Base-by-base conservation (phyloP, 2,329 filamentous ascomycete species). In the Ascochyta pisi region DNA sequence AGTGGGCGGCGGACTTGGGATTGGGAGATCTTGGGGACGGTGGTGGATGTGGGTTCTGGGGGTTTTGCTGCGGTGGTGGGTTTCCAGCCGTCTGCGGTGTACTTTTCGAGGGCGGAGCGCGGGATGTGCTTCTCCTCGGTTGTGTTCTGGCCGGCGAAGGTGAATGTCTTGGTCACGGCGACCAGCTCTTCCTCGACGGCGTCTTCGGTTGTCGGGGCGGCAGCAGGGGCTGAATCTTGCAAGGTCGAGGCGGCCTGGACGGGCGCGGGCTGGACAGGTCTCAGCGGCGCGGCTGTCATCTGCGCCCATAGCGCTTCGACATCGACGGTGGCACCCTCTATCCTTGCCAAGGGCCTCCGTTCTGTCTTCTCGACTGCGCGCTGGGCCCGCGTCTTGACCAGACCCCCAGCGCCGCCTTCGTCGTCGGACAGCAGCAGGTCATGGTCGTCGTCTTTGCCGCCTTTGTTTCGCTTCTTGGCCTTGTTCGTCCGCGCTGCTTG, bases 341-440 rank as follows among this genome's bases (percentile, higher is more conserved):
- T 82, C 39, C 77, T 81, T 1, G 79, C 77, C 3, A 82, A 77
- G 10, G 81, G 77, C 58, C 82, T 83, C 48, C 81, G 80, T 67
- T 89, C 86, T 58, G 81, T 83, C 57, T 78, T 85, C 83, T 90
- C 88, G 41, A 79, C 80, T 16, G 87, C 87, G 57, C 88, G 82
- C 76, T 90, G 89, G 46, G 87, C 84, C 55, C 89, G 82, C 43
- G 89, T 92, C 79, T 90, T 91, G 74, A 92, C 80, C 60, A 91
- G 75, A 0, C 85, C 85, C 9, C 86, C 86, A 50, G 78, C 76
- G 8, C 75, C 77, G 50, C 85, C 84, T 29, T 82, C 83, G 22
- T 75, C 71, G 7, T 66, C 70, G 12, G 72, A 52, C 12, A 73
- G 39, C 8, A 66, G 35, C 22, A 68, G 66, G 15, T 63, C 65